Percentiles rank a stretch among this genome's conserved stretches.
These are phyloP conservation scores for Solanum pimpinellifolium DNA, from an alignment of 257 asterid genomes.

Conservation along the genomic window DNA sequence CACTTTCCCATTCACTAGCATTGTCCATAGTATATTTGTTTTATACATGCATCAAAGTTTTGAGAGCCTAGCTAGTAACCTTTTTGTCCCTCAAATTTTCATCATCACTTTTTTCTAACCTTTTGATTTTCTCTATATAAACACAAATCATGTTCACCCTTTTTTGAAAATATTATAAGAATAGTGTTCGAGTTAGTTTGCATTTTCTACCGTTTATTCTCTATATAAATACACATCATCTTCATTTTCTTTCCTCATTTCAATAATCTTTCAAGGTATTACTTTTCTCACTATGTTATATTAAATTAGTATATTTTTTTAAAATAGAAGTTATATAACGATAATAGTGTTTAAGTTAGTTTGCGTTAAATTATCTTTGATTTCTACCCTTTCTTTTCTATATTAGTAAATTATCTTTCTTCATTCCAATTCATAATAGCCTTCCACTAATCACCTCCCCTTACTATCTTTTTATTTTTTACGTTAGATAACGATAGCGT, in stretches of 20 bases:
- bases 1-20: not conserved
- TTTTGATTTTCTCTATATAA: not conserved
- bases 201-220: not conserved
- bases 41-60: not conserved
- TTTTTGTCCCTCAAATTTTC: not conserved
- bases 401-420: not conserved
- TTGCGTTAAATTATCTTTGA: not conserved
- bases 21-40: not conserved
- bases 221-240: not conserved
- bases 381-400: not conserved
- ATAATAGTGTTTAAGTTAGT: not conserved
- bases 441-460: too few relatives aligned
- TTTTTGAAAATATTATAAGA: not conserved
- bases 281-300: not conserved
- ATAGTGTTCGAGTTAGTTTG: not conserved
- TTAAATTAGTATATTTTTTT: not conserved
- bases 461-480: too few relatives aligned
- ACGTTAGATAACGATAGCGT: too few relatives aligned
- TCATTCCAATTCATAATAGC: not conserved
- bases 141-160: not conserved
- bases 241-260: not conserved
- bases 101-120: not conserved
- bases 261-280: not conserved
- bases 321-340: not conserved
- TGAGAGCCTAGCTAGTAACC: not conserved